Conservation (phyloP, 108 stramenopile species). For the Cylindrotheca closterium region DNA sequence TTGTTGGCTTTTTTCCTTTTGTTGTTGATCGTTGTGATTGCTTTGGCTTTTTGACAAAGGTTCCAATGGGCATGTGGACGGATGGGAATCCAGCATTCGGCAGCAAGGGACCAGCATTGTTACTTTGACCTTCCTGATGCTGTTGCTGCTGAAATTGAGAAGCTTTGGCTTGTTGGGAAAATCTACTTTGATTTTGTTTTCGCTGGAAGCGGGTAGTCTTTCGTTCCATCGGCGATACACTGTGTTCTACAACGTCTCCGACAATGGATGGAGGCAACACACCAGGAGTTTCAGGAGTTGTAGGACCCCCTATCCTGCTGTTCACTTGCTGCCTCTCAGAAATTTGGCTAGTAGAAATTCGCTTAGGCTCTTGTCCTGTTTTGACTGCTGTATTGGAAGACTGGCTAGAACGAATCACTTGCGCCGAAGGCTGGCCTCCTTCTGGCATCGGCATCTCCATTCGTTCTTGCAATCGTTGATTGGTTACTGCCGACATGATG, state of each 20-base stretch:
- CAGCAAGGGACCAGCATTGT: too few species aligned
- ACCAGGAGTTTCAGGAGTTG: neutral
- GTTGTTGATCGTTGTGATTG: neutral
- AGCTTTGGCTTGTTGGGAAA: neutral
- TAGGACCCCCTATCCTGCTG: neutral
- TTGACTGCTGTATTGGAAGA: neutral
- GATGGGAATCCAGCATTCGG: constrained; percentile 45
- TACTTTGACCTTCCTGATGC: constrained; percentile 1
- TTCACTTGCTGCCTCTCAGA: neutral
- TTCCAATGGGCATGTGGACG: constrained; percentile 47
- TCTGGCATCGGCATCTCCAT: constrained; percentile 57
- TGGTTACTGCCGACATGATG: neutral
- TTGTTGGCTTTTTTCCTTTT: neutral
- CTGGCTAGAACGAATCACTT: constrained; percentile 52
- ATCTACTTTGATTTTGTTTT: neutral
- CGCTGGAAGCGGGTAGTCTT: too few species aligned
- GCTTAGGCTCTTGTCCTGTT: constrained; percentile 4
- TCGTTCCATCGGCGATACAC: too few species aligned
- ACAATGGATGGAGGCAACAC: constrained; percentile 10
- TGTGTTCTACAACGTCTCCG: constrained; percentile 32
- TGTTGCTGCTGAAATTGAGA: constrained; percentile 28
- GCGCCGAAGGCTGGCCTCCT: constrained; percentile 67
- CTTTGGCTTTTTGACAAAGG: constrained; percentile 29
- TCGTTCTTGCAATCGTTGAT: constrained; percentile 38
- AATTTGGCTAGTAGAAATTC: too few species aligned